These are phyloP conservation scores for Pleurotus ostreatus DNA, from an alignment of 768 basidiomycete species.

Conservation along the genomic window DNA sequence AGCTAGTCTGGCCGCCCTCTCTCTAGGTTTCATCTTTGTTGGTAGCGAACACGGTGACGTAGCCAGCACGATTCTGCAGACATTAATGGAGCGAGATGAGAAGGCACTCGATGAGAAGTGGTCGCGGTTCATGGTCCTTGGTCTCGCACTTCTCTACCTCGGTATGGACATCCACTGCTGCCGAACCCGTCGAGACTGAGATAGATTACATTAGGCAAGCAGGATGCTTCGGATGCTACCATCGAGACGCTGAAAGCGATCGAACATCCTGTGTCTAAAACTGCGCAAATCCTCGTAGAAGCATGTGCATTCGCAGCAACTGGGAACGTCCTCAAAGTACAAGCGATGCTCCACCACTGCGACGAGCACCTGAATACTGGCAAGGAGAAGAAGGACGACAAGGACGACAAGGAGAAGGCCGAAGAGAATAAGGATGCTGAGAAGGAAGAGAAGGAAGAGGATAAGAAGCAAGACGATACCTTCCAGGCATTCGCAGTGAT, in stretches of 20 bases:
- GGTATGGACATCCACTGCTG: slow-evolving; percentile 45
- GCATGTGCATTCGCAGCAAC: slow-evolving; percentile 94
- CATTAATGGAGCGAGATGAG: slow-evolving; percentile 81
- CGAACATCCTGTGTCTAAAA: slow-evolving; percentile 86
- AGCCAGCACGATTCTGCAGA: slow-evolving; percentile 83
- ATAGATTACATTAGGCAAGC: slow-evolving; percentile 57
- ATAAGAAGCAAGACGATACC: slow-evolving; percentile 54
- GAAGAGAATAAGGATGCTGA: slow-evolving; percentile 58
- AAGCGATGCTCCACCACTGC: slow-evolving; percentile 88
- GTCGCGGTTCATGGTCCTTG: slow-evolving; percentile 87
- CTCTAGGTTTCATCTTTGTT: slow-evolving; percentile 93
- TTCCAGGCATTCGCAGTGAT: slow-evolving; percentile 92
- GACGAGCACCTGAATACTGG: slow-evolving; percentile 78
- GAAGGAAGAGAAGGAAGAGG: slow-evolving; percentile 39
- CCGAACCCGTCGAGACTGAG: no score
- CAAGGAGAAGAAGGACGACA: slow-evolving; percentile 51
- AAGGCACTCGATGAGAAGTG: slow-evolving; percentile 87
- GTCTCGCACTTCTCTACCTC: slow-evolving; percentile 85
- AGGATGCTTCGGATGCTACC: slow-evolving; percentile 91
- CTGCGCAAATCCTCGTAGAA: slow-evolving; percentile 88
- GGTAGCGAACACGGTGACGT: slow-evolving; percentile 95
- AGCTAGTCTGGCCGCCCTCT: slow-evolving; percentile 76
- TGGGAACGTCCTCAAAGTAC: slow-evolving; percentile 91
- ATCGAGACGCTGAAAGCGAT: slow-evolving; percentile 92
- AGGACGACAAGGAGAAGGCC: slow-evolving; percentile 41